Base-by-base conservation (phyloP, 257 asterid genomes). In the Scutellaria baicalensis region DNA sequence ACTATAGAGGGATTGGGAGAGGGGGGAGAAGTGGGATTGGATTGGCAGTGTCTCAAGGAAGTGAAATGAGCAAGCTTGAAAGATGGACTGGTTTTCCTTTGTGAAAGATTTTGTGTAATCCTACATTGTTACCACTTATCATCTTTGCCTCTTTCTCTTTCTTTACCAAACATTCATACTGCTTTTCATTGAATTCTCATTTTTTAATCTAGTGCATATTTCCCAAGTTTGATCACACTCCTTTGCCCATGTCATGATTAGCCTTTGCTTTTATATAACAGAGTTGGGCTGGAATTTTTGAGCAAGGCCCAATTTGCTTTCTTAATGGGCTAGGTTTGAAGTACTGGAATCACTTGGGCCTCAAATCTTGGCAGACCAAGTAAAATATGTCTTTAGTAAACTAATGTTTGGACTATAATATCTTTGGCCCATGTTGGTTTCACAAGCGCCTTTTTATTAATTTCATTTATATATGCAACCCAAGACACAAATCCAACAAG, bases 21-120 rank as follows among this genome's bases (percentile, higher is more conserved):
- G 88, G 64, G 16, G 93, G 97, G 14, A 88, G 82, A 71, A 83
- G 79, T 39, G 95, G 98, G 42, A 85, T 93, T 77, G 98, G 98
- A 7, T 70, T 93, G 87, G 96, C 96, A 3, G 76, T 85, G 0
- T 85, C 86, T 69, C 55, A 88, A 69, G 96, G 89, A 18, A 54
- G 54, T 78, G 83, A 77, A 12, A 44, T 74, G 27, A 11, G 64
- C 10, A 68, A 59, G 45, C 87, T 93, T 66, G 64, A 80, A 9
- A 86, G 90, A 81, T 88, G 96, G 88, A 80, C 81, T 52, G 97
- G 87, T 48, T 84, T 89, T 74, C 81, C 78, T 61, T 59, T 90
- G 70, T 87, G 81, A 86, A 44, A 9, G 20, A n/a, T 9, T 48
- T 27, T 70, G 21, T 71, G 18, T 38, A 33, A 49, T 70, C 40